Conservation (phyloP, 1,284 basidiomycete species). For the Puccinia triticina region DNA sequence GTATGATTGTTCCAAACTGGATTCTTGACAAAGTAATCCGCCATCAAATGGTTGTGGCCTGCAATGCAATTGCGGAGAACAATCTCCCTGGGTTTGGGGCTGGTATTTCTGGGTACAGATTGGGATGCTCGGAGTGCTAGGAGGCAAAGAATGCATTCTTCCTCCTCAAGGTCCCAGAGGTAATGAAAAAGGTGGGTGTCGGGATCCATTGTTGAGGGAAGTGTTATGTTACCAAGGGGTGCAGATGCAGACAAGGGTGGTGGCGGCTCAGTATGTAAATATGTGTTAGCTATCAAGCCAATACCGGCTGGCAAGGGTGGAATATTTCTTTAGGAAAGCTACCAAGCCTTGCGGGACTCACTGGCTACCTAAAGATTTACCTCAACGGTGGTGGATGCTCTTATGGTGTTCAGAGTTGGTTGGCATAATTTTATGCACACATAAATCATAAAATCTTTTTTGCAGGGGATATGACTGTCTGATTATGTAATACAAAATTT, state of each 20-base stretch:
- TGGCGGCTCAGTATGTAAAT: too few species aligned
- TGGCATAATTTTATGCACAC: too few species aligned
- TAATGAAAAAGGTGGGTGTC: not conserved
- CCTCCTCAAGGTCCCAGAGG: not conserved
- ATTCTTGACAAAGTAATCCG: not conserved
- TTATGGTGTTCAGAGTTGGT: too few species aligned
- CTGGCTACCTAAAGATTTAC: too few species aligned
- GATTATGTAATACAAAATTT: too few species aligned
- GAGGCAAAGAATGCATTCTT: not conserved
- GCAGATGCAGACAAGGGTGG: too few species aligned
- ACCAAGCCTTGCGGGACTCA: not conserved
- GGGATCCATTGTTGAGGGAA: too few species aligned
- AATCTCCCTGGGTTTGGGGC: not conserved
- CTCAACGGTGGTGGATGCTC: conserved; percentile 13
- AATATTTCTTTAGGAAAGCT: not conserved
- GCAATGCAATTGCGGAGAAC: not conserved
- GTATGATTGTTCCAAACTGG: not conserved
- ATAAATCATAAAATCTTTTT: too few species aligned
- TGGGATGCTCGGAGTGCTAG: not conserved
- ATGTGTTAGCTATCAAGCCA: not conserved
- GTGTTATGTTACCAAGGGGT: too few species aligned
- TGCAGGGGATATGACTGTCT: too few species aligned
- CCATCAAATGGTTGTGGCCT: not conserved
- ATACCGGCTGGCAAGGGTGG: not conserved
- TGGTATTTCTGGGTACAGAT: not conserved